phyloP scores from a whole-genome alignment of 2,329 filamentous ascomycete genomes.

The Ophiostoma perfectum region DNA sequence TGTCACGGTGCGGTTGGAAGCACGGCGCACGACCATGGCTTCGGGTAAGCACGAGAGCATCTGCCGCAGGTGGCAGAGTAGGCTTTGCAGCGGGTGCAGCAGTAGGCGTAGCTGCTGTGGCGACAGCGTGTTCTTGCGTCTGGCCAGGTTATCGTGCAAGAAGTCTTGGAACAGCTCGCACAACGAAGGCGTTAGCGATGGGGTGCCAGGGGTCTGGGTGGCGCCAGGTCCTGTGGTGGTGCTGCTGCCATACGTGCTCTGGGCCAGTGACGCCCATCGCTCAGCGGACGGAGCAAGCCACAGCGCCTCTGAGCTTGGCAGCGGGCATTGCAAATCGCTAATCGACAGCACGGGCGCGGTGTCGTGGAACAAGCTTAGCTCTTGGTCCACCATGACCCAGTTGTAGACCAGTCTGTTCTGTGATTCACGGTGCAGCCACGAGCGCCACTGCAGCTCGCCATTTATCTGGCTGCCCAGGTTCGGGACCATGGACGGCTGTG shows the following conservation, averaged over 20 bases:
- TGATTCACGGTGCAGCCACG: constrained; percentile 61
- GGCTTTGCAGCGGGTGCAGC: constrained; percentile 61
- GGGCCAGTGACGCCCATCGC: constrained; percentile 47
- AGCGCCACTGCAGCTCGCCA: constrained; percentile 51
- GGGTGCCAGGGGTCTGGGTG: constrained; percentile 31
- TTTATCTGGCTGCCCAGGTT: constrained; percentile 36
- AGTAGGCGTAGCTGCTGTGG: constrained; percentile 60
- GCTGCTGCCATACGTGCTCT: constrained; percentile 3
- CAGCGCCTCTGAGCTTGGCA: constrained; percentile 56
- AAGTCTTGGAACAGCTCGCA: constrained; percentile 63
- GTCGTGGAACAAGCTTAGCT: constrained; percentile 62
- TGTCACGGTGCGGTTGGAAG: constrained; percentile 45
- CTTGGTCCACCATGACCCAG: constrained; percentile 70
- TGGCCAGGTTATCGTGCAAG: constrained; percentile 56
- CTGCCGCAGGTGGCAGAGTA: constrained; percentile 60
- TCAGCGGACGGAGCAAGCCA: constrained; percentile 56
- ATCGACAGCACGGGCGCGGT: constrained; percentile 58
- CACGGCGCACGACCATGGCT: constrained; percentile 38
- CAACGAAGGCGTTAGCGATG: constrained; percentile 52
- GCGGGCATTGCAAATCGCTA: constrained; percentile 58
- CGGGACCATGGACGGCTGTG: constrained; percentile 33
- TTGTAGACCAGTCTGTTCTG: constrained; percentile 67
- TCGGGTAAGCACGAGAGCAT: constrained; percentile 62
- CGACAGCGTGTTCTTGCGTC: constrained; percentile 40
- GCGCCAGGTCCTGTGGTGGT: background rate